Base-by-base conservation (phyloP, 2,329 filamentous ascomycete genomes). In the Tolypocladium amazonense region DNA sequence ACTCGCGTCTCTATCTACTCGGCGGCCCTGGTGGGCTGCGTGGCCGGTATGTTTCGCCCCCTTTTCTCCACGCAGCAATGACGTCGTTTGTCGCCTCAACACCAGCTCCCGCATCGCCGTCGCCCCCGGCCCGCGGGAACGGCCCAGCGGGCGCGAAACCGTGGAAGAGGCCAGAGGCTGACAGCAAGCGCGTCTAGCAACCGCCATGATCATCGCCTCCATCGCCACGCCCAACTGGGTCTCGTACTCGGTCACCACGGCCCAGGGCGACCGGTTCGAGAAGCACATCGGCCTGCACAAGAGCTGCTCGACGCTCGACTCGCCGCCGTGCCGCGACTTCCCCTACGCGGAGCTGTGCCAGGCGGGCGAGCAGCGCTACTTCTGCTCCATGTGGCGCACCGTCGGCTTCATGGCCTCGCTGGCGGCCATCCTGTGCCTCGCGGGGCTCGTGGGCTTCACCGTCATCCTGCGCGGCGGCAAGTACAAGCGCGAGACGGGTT, bases 341-440 rank as follows among this genome's bases (percentile, higher is more conserved):
- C 73, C 72, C 20, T 65, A 66, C 25, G 65, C 66, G 25, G 67
- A 72, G 38, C 61, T 75, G 30, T 77, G 75, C 60, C 67, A 70
- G 30, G 66, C 68, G 41, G 71, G 67, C 33, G 83, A 87, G 50
- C 30, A 23, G 66, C 81, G 85, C 57, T 85, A 86, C 68, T 97
- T 97, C 76, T 97, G 94, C 79, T 88, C 86, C 67, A 88, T 95
- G 81, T 99, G 93, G 93, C 84, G 89, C 61, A 90, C 86, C 33
- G 86, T 91, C 41, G 92, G 90, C 30, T 97, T 97, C 75, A 75
- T 96, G 64, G 91, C 96, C 77, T 89, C 87, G 58, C 89, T 97
- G 67, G 83, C 89, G 9, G 84, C 91, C 43, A 86, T 96, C n/a
- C 72, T 94, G 45, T 88, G 96, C 73, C 82, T 94, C 47, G 90